Conservation (phyloP, 352 stramenopile species). For the Phytopythium boreale region DNA sequence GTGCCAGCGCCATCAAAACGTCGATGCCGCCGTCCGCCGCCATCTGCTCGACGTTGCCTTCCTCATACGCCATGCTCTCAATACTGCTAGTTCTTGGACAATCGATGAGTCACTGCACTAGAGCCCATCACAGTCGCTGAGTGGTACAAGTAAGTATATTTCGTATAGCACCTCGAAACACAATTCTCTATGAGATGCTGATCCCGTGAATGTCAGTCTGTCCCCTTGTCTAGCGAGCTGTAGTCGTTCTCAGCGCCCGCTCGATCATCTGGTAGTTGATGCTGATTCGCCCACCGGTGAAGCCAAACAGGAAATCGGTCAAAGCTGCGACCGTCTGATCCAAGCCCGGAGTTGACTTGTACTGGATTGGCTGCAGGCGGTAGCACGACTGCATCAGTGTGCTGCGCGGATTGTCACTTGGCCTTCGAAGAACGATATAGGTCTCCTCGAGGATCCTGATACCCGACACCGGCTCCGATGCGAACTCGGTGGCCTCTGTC, state of each 20-base stretch:
- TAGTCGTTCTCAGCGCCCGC: background rate
- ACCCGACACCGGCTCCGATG: background rate
- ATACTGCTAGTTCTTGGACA: too few species aligned
- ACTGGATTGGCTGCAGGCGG: background rate
- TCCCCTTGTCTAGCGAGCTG: too few species aligned
- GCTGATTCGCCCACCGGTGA: background rate
- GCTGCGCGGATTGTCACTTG: background rate
- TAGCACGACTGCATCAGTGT: slow-evolving; percentile 1
- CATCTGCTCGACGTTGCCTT: too few species aligned
- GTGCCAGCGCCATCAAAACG: too few species aligned
- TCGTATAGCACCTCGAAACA: too few species aligned
- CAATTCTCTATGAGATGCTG: too few species aligned
- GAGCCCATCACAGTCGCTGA: too few species aligned
- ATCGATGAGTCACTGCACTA: too few species aligned
- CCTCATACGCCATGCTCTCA: too few species aligned
- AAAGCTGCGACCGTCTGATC: background rate
- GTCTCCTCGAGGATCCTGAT: slow-evolving; percentile 3
- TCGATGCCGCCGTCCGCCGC: too few species aligned
- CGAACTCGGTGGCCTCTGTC: slow-evolving; percentile 1
- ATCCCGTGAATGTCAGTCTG: too few species aligned
- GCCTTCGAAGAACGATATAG: slow-evolving; percentile 3
- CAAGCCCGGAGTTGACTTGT: background rate
- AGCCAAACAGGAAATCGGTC: slow-evolving; percentile 2
- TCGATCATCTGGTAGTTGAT: slow-evolving; percentile 8
- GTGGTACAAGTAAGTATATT: too few species aligned